Conservation (phyloP, 2,329 filamentous ascomycete genomes). For the Calonectria pauciramosa region DNA sequence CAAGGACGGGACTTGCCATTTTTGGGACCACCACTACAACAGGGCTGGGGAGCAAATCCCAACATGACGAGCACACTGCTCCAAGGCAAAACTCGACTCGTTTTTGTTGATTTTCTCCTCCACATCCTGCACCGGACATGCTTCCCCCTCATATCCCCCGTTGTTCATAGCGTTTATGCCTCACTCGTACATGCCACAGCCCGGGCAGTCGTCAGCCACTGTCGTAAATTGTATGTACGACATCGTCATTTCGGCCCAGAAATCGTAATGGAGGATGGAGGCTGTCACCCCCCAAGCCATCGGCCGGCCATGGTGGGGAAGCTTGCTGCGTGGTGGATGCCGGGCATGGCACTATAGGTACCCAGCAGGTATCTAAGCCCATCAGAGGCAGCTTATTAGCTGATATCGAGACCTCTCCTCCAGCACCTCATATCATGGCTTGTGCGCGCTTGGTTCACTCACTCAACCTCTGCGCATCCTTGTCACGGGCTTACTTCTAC, state of each 20-base stretch:
- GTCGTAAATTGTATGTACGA: slow-evolving; percentile 26
- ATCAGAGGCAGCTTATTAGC: slow-evolving; percentile 28
- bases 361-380: slow-evolving; percentile 30
- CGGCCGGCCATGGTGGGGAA: slow-evolving; percentile 37
- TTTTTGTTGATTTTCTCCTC: neutral
- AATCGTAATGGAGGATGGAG: slow-evolving; percentile 35
- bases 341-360: slow-evolving; percentile 28
- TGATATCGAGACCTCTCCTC: slow-evolving; percentile 15
- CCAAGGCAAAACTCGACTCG: neutral
- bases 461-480: slow-evolving; percentile 6
- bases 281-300: slow-evolving; percentile 26
- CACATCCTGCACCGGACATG: neutral
- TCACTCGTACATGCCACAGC: neutral
- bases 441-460: slow-evolving; percentile 18
- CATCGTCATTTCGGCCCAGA: slow-evolving; percentile 34
- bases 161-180: neutral
- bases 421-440: slow-evolving; percentile 32
- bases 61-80: slow-evolving; percentile 1
- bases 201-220: slow-evolving; percentile 18
- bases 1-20: slow-evolving; percentile 13
- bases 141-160: neutral
- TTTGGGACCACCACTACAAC: slow-evolving; percentile 22
- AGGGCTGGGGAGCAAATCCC: neutral
- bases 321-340: slow-evolving; percentile 21
- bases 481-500: slow-evolving; percentile 5